Base-by-base conservation (phyloP, 2,329 filamentous ascomycete species). In the Trematosphaeria pertusa region DNA sequence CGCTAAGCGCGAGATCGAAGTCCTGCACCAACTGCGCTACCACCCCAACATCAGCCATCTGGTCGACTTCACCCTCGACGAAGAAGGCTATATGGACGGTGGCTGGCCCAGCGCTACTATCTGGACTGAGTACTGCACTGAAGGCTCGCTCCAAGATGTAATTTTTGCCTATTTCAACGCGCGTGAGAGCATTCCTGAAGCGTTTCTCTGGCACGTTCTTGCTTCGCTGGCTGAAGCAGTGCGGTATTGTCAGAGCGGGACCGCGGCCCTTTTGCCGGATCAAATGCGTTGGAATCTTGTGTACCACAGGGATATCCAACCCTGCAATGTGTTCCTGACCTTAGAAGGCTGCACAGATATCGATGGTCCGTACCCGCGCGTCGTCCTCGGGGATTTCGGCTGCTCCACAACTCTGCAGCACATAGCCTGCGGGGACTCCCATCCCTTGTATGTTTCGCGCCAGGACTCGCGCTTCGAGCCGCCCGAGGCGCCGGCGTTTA, bases 341-440 rank as follows among this genome's bases (percentile, higher is more conserved):
- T 15, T 20, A 2, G 18, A 21, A 3, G 24, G 8, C 12, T 7
- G 8, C 8, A 7, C 7, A 12, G 14, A 21, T 9, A 14, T n/a
- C 15, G 6, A 10, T 12, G 11, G 4, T 17, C 10, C 15, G 4
- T 31, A 39, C 24, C 36, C 43, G 11, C 43, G 43, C 17, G 43
- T 46, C 5, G 19, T 46, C 11, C 35, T 46, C 9, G 43, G 35
- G 8, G 36, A 46, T 30, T 46, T 46, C 12, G 43, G 43, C 10
- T 33, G 30, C 26, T 30, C 33, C 18, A 39, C 35, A 7, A 24
- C 35, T 3, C 5, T 8, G 19, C 10, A 10, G 8, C 7, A 18
- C 28, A 32, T 34, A 9, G 9, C 7, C 1, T 9, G 11, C 18
- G 14, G 28, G 5, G 28, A 26, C n/a, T 14, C 11, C 10, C 9